Conservation (phyloP, 2,329 filamentous ascomycete species). For the Apiospora marii region DNA sequence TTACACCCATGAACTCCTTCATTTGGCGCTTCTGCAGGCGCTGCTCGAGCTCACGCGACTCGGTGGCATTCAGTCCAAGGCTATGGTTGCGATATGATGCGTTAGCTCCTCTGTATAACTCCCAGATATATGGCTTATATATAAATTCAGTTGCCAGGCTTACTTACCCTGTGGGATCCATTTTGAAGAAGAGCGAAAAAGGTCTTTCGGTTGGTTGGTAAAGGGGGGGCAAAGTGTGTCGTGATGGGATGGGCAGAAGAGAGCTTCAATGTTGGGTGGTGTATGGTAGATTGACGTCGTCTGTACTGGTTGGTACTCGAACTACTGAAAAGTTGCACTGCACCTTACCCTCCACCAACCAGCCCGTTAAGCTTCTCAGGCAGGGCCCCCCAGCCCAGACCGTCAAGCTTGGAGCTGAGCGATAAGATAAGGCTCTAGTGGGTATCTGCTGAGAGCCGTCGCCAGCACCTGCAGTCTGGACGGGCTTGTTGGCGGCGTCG, state of each 20-base stretch:
- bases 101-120: slow-evolving; percentile 22
- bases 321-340: slow-evolving; percentile 19
- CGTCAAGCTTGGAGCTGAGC: neutral
- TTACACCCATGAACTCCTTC: slow-evolving; percentile 97
- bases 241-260: neutral
- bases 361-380: neutral
- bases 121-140: neutral
- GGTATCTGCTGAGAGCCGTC: neutral
- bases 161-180: slow-evolving; percentile 17
- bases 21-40: slow-evolving; percentile 98
- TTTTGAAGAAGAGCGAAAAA: neutral
- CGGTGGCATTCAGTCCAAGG: slow-evolving; percentile 70
- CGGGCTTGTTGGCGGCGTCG: neutral
- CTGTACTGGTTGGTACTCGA: neutral
- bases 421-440: slow-evolving; percentile 1
- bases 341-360: neutral
- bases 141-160: neutral
- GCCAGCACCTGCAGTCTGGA: neutral
- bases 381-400: neutral
- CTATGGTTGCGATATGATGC: slow-evolving; percentile 4
- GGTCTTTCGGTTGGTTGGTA: neutral
- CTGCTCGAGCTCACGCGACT: slow-evolving; percentile 91
- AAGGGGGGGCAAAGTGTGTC: neutral
- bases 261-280: neutral
- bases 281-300: slow-evolving; percentile 7